phyloP scores from a whole-genome alignment of 2,329 filamentous ascomycete species.

The Paracamarosporium sp. region DNA sequence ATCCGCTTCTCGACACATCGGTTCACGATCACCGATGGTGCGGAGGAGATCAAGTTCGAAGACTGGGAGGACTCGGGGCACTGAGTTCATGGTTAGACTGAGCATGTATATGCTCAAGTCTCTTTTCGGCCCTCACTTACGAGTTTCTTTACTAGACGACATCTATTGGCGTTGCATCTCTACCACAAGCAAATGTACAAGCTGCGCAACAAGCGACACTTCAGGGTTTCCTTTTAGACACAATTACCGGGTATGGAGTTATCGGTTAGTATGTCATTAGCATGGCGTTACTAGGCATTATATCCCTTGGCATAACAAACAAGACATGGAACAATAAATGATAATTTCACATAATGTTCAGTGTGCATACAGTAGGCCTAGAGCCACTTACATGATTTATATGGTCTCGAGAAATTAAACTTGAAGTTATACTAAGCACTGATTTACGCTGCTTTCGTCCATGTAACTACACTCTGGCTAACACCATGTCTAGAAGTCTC shows the following conservation, averaged over 20 bases:
- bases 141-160: background rate
- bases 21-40: slow-evolving; percentile 71
- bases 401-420: too few species aligned
- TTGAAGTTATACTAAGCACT: too few species aligned
- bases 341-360: too few species aligned
- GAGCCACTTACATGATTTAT: too few species aligned
- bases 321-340: background rate
- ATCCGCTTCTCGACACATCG: slow-evolving; percentile 49
- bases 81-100: background rate
- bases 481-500: too few species aligned
- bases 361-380: too few species aligned
- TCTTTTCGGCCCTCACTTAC: background rate
- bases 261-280: background rate
- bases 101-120: background rate
- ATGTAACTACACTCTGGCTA: too few species aligned
- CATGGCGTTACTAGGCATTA: background rate
- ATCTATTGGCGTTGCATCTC: background rate
- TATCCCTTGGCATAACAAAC: background rate
- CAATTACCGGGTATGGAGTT: background rate
- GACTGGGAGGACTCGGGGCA: slow-evolving; percentile 25
- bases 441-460: too few species aligned
- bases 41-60: slow-evolving; percentile 62
- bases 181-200: background rate
- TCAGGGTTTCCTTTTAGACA: background rate
- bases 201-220: background rate